Evolutionary conservation across 1,284 basidiomycete species (phyloP).

Genomic region (Malassezia obtusa): DNA sequence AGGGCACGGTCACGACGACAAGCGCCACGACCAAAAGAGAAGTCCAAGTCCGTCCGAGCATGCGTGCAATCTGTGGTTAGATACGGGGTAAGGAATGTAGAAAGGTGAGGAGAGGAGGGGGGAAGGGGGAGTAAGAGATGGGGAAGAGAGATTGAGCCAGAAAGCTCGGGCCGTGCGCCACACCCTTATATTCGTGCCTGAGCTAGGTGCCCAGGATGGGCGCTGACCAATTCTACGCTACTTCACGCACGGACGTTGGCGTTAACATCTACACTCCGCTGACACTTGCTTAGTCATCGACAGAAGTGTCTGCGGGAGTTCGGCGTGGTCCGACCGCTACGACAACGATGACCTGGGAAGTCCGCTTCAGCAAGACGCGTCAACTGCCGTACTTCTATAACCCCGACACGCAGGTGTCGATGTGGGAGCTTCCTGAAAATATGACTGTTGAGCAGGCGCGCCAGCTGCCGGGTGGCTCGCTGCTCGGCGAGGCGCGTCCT

Average conservation of each 20-base stretch:
- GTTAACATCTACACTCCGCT: neutral
- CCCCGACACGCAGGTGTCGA: constrained; percentile 59
- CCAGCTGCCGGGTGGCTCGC: constrained; percentile 35
- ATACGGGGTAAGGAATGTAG: neutral
- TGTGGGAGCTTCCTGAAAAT: constrained; percentile 69
- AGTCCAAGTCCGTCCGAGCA: neutral
- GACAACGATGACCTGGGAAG: constrained; percentile 27
- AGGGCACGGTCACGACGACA: neutral
- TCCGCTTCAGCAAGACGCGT: constrained; percentile 63
- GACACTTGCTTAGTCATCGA: neutral
- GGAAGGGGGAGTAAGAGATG: no score
- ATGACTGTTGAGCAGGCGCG: constrained; percentile 51
- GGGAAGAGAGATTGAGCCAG: no score
- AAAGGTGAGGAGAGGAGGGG: neutral
- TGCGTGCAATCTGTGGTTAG: neutral
- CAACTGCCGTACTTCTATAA: constrained; percentile 84
- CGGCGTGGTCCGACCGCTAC: no score
- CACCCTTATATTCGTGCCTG: neutral
- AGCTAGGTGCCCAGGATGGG: neutral
- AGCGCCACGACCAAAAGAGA: neutral
- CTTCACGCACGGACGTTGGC: neutral
- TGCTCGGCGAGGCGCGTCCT: constrained; percentile 19
- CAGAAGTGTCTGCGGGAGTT: neutral
- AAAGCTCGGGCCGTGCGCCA: neutral
- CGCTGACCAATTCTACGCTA: neutral